These are phyloP conservation scores for Pseudogymnoascus sp. DNA, from an alignment of 2,329 filamentous ascomycete genomes.

Conservation along the genomic window DNA sequence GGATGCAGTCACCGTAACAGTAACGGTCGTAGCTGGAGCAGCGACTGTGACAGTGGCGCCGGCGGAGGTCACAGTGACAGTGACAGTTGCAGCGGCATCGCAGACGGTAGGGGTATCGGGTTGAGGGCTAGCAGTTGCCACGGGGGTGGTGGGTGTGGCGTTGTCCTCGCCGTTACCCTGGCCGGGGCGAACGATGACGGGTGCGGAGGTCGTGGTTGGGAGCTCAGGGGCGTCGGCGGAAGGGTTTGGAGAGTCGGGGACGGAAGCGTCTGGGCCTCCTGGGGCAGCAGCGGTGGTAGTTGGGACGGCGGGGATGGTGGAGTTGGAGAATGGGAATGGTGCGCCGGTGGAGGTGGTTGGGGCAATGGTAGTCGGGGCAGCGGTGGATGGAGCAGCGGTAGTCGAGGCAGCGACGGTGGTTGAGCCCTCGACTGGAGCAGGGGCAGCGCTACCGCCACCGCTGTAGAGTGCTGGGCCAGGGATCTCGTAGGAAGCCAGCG, in stretches of 20 bases:
- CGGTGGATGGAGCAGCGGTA: conserved; percentile 9
- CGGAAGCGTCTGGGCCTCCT: conserved; percentile 27
- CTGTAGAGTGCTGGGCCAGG: conserved; percentile 30
- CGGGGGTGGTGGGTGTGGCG: conserved; percentile 22
- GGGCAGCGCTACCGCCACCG: conserved; percentile 15
- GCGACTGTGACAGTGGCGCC: conserved; percentile 10
- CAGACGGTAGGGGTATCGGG: not conserved
- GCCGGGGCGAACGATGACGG: conserved; percentile 18
- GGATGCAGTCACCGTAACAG: conserved; percentile 10
- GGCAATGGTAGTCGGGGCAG: not conserved
- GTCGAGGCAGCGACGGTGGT: not conserved
- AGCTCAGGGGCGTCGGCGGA: not conserved
- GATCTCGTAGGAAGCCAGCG: conserved; percentile 25
- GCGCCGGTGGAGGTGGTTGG: not conserved
- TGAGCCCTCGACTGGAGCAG: not conserved
- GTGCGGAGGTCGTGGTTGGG: conserved; percentile 27
- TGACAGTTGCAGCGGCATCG: conserved; percentile 13
- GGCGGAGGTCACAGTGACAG: not conserved
- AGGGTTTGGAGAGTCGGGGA: too few species aligned
- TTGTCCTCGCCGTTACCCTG: conserved; percentile 15
- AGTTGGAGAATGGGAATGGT: not conserved
- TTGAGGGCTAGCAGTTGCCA: not conserved
- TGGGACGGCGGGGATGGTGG: not conserved
- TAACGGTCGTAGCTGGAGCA: conserved; percentile 10
- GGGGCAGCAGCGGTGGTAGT: conserved; percentile 34